Conservation (phyloP, 805 yeast genomes). For the Candida arabinofermentans region DNA sequence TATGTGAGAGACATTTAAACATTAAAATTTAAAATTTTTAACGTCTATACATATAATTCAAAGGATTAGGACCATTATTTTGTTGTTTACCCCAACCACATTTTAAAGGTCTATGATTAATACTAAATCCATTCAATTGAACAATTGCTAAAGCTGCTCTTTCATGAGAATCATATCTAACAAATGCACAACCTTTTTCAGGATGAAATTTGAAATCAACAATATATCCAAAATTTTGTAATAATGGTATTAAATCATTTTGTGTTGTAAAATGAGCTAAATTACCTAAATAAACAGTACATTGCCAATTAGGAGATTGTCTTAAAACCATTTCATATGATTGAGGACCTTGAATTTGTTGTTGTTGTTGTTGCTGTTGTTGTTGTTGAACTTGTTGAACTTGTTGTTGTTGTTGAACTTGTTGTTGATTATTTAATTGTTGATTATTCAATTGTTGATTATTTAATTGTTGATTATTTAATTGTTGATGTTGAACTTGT, state of each 20-base stretch:
- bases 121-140: constrained; percentile 63
- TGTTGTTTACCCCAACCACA: constrained; percentile 79
- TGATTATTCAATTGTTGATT: neutral
- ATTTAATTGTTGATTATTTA: constrained; percentile 36
- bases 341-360: constrained; percentile 18
- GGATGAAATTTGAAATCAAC: constrained; percentile 77
- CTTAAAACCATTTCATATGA: constrained; percentile 65
- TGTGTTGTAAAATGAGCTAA: constrained; percentile 74
- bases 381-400: neutral
- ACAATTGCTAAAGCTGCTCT: constrained; percentile 86
- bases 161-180: constrained; percentile 81
- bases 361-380: constrained; percentile 3
- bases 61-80: constrained; percentile 17
- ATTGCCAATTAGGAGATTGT: constrained; percentile 79
- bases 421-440: constrained; percentile 18
- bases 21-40: constrained; percentile 1
- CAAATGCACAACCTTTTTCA: constrained; percentile 85
- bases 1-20: too few species aligned
- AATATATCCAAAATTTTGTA: constrained; percentile 78
- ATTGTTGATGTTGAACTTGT: constrained; percentile 3
- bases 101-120: constrained; percentile 75
- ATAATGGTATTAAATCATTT: constrained; percentile 64
- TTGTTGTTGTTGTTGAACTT: constrained; percentile 2
- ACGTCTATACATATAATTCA: constrained; percentile 23
- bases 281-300: constrained; percentile 86